A percentile compares a stretch with the other conserved stretches of the same genome.
These are phyloP conservation scores for Geotrichum cucujoidarum DNA, from an alignment of 1,139 yeast species.

Conservation along the genomic window DNA sequence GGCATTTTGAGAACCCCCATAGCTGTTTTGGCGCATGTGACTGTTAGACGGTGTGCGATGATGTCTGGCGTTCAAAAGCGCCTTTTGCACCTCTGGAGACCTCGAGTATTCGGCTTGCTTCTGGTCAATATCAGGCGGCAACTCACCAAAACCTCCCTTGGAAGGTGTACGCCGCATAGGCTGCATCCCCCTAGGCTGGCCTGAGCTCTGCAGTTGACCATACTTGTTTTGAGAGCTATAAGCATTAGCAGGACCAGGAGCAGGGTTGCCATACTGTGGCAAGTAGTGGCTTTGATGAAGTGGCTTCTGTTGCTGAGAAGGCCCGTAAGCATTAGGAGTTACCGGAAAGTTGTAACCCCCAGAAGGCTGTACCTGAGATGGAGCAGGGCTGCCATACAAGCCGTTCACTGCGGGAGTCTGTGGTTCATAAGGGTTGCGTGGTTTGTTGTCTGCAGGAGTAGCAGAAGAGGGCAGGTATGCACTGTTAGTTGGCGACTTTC, in stretches of 20 bases:
- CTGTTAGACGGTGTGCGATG: constrained; percentile 14
- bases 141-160: constrained; percentile 22
- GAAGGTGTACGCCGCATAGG: constrained; percentile 6
- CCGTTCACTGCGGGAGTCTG: constrained; percentile 2
- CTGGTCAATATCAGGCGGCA: constrained; percentile 24
- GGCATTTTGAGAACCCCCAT: not conserved
- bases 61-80: constrained; percentile 17
- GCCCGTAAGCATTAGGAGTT: constrained; percentile 1
- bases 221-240: not conserved
- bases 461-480: constrained; percentile 1
- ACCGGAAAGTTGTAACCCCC: too few species aligned
- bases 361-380: not conserved
- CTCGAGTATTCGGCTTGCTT: constrained; percentile 19
- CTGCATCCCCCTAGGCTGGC: constrained; percentile 10
- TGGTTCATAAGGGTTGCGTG: constrained; percentile 14
- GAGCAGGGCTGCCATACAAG: not conserved
- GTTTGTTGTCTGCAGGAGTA: constrained; percentile 8
- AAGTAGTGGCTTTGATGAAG: not conserved
- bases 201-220: constrained; percentile 1
- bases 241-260: not conserved
- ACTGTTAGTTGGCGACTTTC: constrained; percentile 12
- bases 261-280: not conserved
- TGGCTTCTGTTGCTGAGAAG: not conserved
- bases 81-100: constrained; percentile 21
- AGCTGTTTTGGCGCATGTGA: not conserved